Conservation (phyloP, 108 stramenopile genomes). For the Fragilaria crotonensis region DNA sequence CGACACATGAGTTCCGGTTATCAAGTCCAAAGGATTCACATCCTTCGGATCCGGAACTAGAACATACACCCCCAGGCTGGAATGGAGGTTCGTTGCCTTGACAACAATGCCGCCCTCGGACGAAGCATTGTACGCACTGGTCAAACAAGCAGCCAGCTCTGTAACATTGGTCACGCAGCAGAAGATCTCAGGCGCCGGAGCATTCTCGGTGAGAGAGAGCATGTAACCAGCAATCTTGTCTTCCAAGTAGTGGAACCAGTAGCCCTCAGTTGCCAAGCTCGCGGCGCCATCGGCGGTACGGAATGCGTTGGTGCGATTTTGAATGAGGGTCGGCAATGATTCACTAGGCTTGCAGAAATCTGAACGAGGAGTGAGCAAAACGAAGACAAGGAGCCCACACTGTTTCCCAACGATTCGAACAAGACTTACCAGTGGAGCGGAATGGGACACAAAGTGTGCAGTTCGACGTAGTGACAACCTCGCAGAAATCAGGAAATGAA, state of each 20-base stretch:
- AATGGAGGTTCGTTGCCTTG: neutral
- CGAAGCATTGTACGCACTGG: neutral
- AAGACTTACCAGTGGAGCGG: neutral
- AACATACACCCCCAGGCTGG: neutral
- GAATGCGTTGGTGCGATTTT: neutral
- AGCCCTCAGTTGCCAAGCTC: neutral
- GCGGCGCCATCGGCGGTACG: neutral
- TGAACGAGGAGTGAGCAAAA: neutral
- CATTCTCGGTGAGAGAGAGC: neutral
- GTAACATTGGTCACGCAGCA: neutral
- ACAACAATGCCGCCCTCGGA: neutral
- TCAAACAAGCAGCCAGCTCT: neutral
- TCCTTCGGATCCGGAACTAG: neutral
- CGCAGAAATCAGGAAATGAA: neutral
- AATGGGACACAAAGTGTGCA: neutral
- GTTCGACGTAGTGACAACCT: neutral
- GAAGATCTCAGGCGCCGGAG: neutral
- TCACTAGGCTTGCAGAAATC: neutral
- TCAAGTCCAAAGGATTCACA: neutral
- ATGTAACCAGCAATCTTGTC: neutral
- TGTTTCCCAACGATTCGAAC: neutral
- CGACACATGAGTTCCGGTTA: neutral
- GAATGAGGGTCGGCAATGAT: neutral
- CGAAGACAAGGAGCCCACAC: neutral
- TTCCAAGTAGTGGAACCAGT: neutral